Conservation (phyloP, 345 rosid species). For the Adansonia digitata region DNA sequence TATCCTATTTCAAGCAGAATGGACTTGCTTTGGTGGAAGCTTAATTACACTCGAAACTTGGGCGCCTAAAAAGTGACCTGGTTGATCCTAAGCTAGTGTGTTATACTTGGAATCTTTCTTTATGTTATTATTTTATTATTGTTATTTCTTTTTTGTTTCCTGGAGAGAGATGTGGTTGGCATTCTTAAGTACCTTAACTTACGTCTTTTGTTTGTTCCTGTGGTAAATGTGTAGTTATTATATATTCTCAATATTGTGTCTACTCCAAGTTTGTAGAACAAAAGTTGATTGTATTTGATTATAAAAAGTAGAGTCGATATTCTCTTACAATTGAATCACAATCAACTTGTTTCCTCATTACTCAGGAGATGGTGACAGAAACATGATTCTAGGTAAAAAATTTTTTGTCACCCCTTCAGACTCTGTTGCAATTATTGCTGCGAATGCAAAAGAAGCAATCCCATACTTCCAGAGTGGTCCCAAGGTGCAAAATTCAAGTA, state of each 20-base stretch:
- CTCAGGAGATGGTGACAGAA: constrained; percentile 95
- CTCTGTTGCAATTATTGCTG: constrained; percentile 91
- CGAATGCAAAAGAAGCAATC: constrained; percentile 78
- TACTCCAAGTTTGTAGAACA: neutral
- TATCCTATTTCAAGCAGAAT: neutral
- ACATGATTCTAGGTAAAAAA: constrained; percentile 81
- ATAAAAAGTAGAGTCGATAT: neutral
- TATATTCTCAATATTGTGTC: neutral
- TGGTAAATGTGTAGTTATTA: neutral
- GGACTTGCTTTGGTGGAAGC: neutral
- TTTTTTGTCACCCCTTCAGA: constrained; percentile 95
- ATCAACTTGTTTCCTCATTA: constrained; percentile 3
- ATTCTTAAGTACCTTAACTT: neutral
- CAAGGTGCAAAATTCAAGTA: constrained; percentile 44
- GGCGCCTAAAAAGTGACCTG: neutral
- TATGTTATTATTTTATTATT: neutral
- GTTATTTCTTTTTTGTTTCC: neutral
- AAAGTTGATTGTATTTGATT: neutral
- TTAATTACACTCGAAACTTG: neutral
- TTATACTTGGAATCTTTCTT: neutral
- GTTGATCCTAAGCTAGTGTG: neutral
- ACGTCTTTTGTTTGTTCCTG: neutral
- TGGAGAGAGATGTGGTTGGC: neutral
- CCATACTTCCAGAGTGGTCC: constrained; percentile 76
- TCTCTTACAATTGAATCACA: neutral